Conservation (phyloP, 495 filamentous ascomycete genomes). For the Umbilicaria muhlenbergii region DNA sequence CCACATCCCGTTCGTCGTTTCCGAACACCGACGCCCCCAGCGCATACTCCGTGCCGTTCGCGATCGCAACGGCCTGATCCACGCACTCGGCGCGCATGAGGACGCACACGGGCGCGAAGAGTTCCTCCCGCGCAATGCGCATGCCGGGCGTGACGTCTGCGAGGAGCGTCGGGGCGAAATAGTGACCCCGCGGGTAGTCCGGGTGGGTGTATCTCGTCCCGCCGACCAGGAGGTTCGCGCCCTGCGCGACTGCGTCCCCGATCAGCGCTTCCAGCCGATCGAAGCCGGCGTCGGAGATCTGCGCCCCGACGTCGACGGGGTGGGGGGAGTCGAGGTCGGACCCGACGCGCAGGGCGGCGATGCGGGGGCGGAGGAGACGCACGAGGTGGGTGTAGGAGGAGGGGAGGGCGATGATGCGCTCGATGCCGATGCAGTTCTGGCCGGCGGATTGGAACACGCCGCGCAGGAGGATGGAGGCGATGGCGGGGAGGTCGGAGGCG, state of each 20-base stretch:
- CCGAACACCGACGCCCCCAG: constrained; percentile 81
- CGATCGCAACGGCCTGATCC: constrained; percentile 46
- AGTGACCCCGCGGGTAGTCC: constrained; percentile 59
- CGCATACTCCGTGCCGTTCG: constrained; percentile 63
- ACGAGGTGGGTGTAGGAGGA: constrained; percentile 58
- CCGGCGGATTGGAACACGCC: constrained; percentile 93
- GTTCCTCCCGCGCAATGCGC: constrained; percentile 79
- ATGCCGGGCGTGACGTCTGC: constrained; percentile 65
- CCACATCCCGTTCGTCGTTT: constrained; percentile 27
- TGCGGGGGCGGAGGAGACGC: constrained; percentile 49
- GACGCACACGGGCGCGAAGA: constrained; percentile 82
- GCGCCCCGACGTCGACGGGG: constrained; percentile 69
- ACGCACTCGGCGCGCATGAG: constrained; percentile 55
- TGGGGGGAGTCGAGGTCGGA: constrained; percentile 37
- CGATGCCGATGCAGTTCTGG: constrained; percentile 95
- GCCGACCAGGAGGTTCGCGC: constrained; percentile 68
- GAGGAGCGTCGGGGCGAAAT: constrained; percentile 80
- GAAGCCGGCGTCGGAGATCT: constrained; percentile 68
- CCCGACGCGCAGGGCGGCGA: constrained; percentile 56
- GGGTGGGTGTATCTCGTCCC: constrained; percentile 61
- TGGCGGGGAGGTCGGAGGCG: constrained; percentile 44
- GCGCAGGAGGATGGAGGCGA: constrained; percentile 71
- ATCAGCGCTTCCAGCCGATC: constrained; percentile 54
- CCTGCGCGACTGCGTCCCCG: constrained; percentile 54
- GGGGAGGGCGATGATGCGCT: constrained; percentile 74